Evolutionary conservation across 345 rosid genomes (phyloP), one percentile per base, ranked within the genome.

Genomic region (Xanthoceras sorbifolium): DNA sequence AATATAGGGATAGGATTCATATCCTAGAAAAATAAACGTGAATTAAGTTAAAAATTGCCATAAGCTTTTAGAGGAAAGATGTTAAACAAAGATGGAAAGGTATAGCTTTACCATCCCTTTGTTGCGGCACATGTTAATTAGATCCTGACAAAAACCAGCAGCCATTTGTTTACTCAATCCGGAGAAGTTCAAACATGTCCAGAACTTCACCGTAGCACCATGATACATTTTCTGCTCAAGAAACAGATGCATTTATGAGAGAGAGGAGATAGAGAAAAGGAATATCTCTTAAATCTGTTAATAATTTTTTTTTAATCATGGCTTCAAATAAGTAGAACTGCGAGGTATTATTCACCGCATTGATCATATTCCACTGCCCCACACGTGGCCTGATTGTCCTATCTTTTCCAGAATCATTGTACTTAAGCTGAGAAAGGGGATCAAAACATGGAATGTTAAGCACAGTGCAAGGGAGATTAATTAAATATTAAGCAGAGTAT

Each of bases 321-420:
- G 20, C 11, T 20, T 20, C 18, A 69, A 52, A 29, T 29, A 20
- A 50, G 73, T n/a, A 44, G 54, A 67, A 15, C 6, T 25, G 18
- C 25, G 10, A 62, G 7, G 15, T 69, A 69, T 29, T 69, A 15
- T 67, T 23, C 57, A 93, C 98, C 92, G 83, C 86, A 57, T 89
- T 75, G 0, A 86, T 91, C 97, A 94, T 94, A 54, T 91, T 94
- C 98, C 98, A 92, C 26, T 80, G 85, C 17, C 97, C 97, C 8
- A 57, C 9, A 0, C 9, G n/a, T 2, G 97, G 98, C 71, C 79
- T 78, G 57, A 87, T 91, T 17, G 23, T 75, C 18, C 64, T 5
- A 42, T 91, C 91, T 48, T 36, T 69, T 10, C 97, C 93, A 38
- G 78, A 72, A 6, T 82, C 92, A 76, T 86, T 89, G 73, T 91